Conservation (phyloP, 139 green algal genomes). For the Yamagishiella unicocca region DNA sequence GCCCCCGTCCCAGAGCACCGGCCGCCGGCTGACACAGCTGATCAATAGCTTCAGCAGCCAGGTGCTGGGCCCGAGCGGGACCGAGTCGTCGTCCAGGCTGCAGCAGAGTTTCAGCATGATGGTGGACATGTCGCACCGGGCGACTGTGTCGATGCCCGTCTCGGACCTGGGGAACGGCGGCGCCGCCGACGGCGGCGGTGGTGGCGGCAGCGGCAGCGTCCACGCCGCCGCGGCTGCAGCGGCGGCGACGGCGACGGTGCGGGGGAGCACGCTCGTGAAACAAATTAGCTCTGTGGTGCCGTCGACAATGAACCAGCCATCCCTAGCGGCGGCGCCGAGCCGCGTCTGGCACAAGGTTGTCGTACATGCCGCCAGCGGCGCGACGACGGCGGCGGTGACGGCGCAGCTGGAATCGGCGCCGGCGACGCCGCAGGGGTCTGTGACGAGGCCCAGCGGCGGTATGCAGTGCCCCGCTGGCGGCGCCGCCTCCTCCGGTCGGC, state of each 20-base stretch:
- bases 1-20: not conserved
- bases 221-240: not conserved
- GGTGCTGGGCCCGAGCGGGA: too few relatives aligned
- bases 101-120: too few relatives aligned
- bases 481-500: not conserved
- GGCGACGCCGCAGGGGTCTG: too few relatives aligned
- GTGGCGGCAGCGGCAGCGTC: not conserved
- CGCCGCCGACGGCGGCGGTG: not conserved
- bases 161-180: too few relatives aligned
- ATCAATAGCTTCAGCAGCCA: constrained; percentile 4
- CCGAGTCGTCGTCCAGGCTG: too few relatives aligned
- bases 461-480: not conserved
- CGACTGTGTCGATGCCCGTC: too few relatives aligned
- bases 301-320: not conserved
- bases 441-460: too few relatives aligned
- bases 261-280: not conserved
- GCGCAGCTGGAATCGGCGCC: too few relatives aligned
- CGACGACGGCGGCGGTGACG: not conserved
- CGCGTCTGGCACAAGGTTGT: constrained; percentile 16
- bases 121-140: too few relatives aligned
- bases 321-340: not conserved
- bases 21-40: not conserved
- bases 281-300: not conserved
- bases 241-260: not conserved
- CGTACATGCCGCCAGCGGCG: not conserved